These are phyloP conservation scores for Scortechinia acanthostroma DNA, from an alignment of 2,329 filamentous ascomycete species.

Conservation along the genomic window DNA sequence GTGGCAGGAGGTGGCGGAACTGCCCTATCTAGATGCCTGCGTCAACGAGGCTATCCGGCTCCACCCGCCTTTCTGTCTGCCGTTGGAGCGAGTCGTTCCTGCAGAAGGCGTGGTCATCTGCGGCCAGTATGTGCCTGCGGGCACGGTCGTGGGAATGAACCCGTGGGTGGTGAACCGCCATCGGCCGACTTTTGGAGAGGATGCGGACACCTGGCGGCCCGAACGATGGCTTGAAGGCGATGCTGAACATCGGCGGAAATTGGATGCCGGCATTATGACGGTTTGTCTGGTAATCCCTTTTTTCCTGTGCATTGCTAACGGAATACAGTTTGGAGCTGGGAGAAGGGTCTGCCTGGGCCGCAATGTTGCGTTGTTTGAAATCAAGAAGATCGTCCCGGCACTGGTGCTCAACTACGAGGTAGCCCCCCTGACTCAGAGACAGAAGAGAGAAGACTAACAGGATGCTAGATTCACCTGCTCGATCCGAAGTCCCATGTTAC, in stretches of 20 bases:
- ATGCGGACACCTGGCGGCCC: slow-evolving; percentile 12
- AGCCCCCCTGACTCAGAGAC: no score
- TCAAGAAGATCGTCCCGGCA: slow-evolving; percentile 16
- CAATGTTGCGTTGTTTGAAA: slow-evolving; percentile 14
- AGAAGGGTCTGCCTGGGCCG: slow-evolving; percentile 5
- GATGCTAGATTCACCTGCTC: no score
- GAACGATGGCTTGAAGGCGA: slow-evolving; percentile 7
- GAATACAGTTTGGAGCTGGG: slow-evolving; percentile 4
- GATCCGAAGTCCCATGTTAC: no score
- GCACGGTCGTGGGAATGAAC: slow-evolving; percentile 13
- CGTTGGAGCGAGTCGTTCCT: slow-evolving; percentile 15
- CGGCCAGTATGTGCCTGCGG: slow-evolving; percentile 9
- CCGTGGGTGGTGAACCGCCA: slow-evolving; percentile 14
- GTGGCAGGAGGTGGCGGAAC: slow-evolving; percentile 13
- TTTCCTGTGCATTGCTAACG: neutral
- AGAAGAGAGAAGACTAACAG: no score
- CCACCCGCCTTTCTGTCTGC: slow-evolving; percentile 14
- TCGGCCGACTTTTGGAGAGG: slow-evolving; percentile 9
- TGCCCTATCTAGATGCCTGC: slow-evolving; percentile 18
- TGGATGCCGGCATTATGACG: neutral
- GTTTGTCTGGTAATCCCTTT: neutral
- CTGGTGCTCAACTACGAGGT: slow-evolving; percentile 16
- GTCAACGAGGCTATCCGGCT: slow-evolving; percentile 15
- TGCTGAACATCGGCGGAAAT: neutral
- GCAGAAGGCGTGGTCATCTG: slow-evolving; percentile 10